Base-by-base conservation (phyloP, 192 early-diverging fungal species). In the Cetraspora pellucida region DNA sequence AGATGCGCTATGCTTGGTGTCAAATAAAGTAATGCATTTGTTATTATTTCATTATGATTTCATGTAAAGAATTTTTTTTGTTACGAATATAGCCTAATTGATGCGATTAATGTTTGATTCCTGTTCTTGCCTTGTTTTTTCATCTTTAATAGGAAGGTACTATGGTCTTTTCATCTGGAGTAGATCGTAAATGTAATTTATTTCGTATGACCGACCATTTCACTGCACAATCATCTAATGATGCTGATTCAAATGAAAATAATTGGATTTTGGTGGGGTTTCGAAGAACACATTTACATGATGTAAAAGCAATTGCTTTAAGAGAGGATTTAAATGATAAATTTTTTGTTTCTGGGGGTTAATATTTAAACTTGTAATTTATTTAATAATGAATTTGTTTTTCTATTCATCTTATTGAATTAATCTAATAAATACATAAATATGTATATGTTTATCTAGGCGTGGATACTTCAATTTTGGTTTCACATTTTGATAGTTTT, bases 281-380 rank as follows among this genome's bases (percentile, higher is more conserved):
- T 74, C 89, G 95, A 63, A 89, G 95, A 69, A 96, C 93, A 83
- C 97, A 99, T 81, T 92, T 92, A 17, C 95, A 99, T 80, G 97
- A 99, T 80, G 94, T 99, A 45, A 90, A 95, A 30, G 92, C 96
- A 23, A 73, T 99, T 25, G 91, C 91, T 2, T 84, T 96, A 44
- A 86, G 93, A 78, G 93, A 95, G 61, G 84, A 83, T 65, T 82
- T 89, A 49, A 82, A 84, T 16, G 82, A 89, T 43, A 90, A 93
- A 43, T 80, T 91, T 11, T 78, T 98, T 50, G 89, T 97, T 49
- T 91, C 94, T 52, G 97, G 95, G 37, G 70, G 70, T 72, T 31
- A 19, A 17, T 10, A 9, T 25, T 49, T 25, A 43, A 50, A 30
- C 9, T 13, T 14, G 5, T 70, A 21, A 0, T 69, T 13, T 27